These are phyloP conservation scores for Keqinozyma sinolaborantium DNA, from an alignment of 1,139 yeast species.

Conservation along the genomic window DNA sequence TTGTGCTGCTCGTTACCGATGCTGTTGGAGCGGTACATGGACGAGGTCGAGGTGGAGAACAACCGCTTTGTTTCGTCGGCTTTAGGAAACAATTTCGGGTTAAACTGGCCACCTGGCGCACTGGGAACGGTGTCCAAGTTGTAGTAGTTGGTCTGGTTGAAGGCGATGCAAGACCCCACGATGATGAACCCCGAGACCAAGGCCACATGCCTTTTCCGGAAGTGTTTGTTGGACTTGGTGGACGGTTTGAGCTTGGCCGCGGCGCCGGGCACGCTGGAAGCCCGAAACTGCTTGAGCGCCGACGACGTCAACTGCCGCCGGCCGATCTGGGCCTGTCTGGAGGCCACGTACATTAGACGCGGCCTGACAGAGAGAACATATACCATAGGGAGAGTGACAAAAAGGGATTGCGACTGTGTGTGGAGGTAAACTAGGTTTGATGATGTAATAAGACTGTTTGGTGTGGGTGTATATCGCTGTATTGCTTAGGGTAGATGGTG, in stretches of 20 bases:
- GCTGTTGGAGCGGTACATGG: constrained; percentile 37
- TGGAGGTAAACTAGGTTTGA: no score
- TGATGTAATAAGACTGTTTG: no score
- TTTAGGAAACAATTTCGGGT: constrained; percentile 10
- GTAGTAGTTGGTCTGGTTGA: constrained; percentile 40
- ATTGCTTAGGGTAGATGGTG: no score
- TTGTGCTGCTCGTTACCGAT: constrained; percentile 43
- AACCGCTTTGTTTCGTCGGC: constrained; percentile 22
- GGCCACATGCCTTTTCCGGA: constrained; percentile 35
- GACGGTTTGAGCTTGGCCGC: constrained; percentile 8
- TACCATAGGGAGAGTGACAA: constrained; percentile 15
- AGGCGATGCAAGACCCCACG: constrained; percentile 43
- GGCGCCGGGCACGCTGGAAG: constrained; percentile 8
- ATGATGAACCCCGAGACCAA: constrained; percentile 42
- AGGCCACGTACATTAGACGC: constrained; percentile 24
- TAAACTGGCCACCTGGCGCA: constrained; percentile 12
- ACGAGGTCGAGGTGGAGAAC: constrained; percentile 44
- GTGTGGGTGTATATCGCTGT: no score
- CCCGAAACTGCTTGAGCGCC: constrained; percentile 9
- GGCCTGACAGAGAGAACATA: constrained; percentile 31
- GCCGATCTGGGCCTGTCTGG: constrained; percentile 17
- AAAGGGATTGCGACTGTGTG: background rate
- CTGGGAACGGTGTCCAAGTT: constrained; percentile 41
- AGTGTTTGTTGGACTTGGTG: constrained; percentile 9
- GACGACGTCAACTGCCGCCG: constrained; percentile 13